These are phyloP conservation scores for Yarrowia phangngaensis DNA, from an alignment of 805 yeast genomes.

Conservation along the genomic window DNA sequence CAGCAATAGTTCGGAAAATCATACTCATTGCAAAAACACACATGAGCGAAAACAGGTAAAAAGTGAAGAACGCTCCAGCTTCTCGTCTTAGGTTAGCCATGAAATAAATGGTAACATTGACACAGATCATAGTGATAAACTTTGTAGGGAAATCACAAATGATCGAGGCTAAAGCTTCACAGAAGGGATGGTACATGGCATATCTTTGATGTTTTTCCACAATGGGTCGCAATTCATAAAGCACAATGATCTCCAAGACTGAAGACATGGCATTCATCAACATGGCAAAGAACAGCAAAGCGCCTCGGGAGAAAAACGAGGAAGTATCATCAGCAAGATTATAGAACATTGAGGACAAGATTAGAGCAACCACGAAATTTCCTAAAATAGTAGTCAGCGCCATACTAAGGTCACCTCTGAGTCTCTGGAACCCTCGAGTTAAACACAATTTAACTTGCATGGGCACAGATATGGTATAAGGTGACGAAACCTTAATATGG, in stretches of 20 bases:
- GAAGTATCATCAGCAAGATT: conserved; percentile 47
- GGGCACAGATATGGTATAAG: conserved; percentile 43
- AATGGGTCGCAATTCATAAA: conserved; percentile 50
- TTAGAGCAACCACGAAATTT: conserved; percentile 50
- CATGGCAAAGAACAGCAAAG: conserved; percentile 58
- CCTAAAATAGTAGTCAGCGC: conserved; percentile 46
- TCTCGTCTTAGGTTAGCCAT: conserved; percentile 50
- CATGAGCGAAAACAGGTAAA: conserved; percentile 44
- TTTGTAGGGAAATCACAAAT: conserved; percentile 57
- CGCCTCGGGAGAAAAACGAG: conserved; percentile 56
- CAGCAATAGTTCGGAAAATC: conserved; percentile 46
- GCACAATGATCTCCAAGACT: conserved; percentile 45
- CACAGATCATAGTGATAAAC: conserved; percentile 44
- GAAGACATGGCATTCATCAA: conserved; percentile 48
- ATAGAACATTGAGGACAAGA: conserved; percentile 56
- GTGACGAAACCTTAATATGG: conserved; percentile 39
- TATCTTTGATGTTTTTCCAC: conserved; percentile 57
- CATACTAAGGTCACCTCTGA: conserved; percentile 51
- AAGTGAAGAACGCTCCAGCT: conserved; percentile 55
- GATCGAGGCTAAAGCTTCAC: conserved; percentile 61
- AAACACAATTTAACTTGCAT: conserved; percentile 50
- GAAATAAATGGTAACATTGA: conserved; percentile 53
- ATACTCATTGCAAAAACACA: conserved; percentile 56
- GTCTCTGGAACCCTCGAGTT: conserved; percentile 50
- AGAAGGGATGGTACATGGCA: conserved; percentile 58